Percentiles rank a stretch among this genome's conserved stretches.
Evolutionary conservation across 2,329 filamentous ascomycete genomes (phyloP).

Genomic region (Fonsecaea pedrosoi): DNA sequence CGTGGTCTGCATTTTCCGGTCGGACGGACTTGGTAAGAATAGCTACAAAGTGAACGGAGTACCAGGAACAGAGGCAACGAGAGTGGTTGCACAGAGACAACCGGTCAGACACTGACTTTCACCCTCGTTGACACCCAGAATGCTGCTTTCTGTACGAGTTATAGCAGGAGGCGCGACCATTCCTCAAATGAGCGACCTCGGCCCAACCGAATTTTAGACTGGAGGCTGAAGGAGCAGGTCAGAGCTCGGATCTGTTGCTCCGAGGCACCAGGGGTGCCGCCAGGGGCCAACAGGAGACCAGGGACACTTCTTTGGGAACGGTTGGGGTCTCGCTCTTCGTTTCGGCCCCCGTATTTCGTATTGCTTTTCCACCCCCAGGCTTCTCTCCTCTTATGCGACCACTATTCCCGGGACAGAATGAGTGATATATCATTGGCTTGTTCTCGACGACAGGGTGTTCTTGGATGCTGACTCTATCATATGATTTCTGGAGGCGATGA

Average conservation of each 20-base stretch:
- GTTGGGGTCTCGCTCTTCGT: constrained; percentile 19
- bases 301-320: not conserved
- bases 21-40: not conserved
- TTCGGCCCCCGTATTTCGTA: constrained; percentile 12
- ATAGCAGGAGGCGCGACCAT: not conserved
- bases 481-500: constrained; percentile 8
- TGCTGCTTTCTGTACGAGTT: not conserved
- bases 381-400: constrained; percentile 7
- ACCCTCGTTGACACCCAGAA: not conserved
- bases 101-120: not conserved
- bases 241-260: constrained; percentile 16
- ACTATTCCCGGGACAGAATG: not conserved
- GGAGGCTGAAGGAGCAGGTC: constrained; percentile 1
- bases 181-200: not conserved
- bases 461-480: constrained; percentile 3
- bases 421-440: constrained; percentile 4
- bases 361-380: not conserved
- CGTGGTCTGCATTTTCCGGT: constrained; percentile 3
- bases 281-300: not conserved
- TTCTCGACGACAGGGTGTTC: constrained; percentile 1
- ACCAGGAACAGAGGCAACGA: not conserved
- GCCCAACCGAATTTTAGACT: constrained; percentile 16
- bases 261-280: not conserved
- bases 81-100: not conserved
- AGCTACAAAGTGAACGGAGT: not conserved